Conservation (phyloP, 257 asterid genomes). For the Coffea eugenioides region DNA sequence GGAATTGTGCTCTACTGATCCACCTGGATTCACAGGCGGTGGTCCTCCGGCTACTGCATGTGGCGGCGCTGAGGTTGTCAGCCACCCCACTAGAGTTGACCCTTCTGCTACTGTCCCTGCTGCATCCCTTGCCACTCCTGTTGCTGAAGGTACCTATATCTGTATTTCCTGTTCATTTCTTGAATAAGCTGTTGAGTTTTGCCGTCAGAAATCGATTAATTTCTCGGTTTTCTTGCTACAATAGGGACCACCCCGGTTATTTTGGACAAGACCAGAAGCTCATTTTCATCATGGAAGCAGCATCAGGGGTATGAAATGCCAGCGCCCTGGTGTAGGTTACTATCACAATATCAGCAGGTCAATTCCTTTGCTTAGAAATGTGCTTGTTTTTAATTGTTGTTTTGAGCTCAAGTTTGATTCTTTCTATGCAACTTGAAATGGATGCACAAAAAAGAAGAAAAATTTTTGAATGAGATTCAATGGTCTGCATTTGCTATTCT, state of each 20-base stretch:
- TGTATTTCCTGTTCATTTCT: slow-evolving; percentile 5
- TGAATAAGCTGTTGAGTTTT: slow-evolving; percentile 24
- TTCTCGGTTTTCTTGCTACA: slow-evolving; percentile 5
- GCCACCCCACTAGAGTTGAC: slow-evolving; percentile 2
- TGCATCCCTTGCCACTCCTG: slow-evolving; percentile 1
- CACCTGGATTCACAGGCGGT: slow-evolving; percentile 38
- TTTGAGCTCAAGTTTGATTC: background rate
- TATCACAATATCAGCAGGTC: slow-evolving; percentile 68
- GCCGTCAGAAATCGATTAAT: background rate
- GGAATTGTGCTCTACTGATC: slow-evolving; percentile 60
- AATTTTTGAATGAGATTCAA: background rate
- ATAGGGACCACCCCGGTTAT: slow-evolving; percentile 40
- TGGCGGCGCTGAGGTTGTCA: slow-evolving; percentile 9
- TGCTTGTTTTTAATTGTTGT: background rate
- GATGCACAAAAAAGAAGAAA: no score
- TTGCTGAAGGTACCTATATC: slow-evolving; percentile 32
- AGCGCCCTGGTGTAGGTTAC: slow-evolving; percentile 78
- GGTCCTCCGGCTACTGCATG: slow-evolving; percentile 13
- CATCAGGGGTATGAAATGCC: slow-evolving; percentile 46
- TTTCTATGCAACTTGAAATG: background rate
- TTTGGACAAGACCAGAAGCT: slow-evolving; percentile 56
- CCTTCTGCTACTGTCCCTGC: slow-evolving; percentile 30
- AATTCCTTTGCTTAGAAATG: slow-evolving; percentile 1
- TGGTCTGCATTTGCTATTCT: background rate
- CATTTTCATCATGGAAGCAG: slow-evolving; percentile 54